Base-by-base conservation (phyloP, 2,329 filamentous ascomycete species). In the Tolypocladium pustulatum region DNA sequence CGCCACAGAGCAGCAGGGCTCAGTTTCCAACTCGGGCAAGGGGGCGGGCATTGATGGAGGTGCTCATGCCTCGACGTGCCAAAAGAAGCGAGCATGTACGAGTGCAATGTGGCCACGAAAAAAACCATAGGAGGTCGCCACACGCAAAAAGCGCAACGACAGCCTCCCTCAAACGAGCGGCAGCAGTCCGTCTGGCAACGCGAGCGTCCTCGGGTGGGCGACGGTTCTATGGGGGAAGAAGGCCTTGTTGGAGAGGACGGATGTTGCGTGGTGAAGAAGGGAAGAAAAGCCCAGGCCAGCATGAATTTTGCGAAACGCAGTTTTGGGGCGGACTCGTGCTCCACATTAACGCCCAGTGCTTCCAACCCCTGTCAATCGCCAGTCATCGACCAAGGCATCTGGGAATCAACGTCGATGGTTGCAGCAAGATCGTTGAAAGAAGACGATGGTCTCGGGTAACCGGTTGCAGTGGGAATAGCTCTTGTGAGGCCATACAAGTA, bases 141-240 rank as follows among this genome's bases (percentile, higher is more conserved):
- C 71, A 75, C 69, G 60, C 58, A 63, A 62, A 69, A 67, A 46
- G 65, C 66, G 69, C 70, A 57, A 60, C 22, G 7, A 66, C 71
- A 71, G 64, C 69, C 71, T 73, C 75, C 75, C 73, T 77, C 75
- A 75, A 75, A 75, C 73, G 66, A 73, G 72, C 71, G 73, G 72
- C 71, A 60, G 40, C 57, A 30, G 41, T 72, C 70, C 12, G 67
- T 75, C 72, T 75, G 62, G 73, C 73, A 75, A 70, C 64, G 20
- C 10, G 56, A 25, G 51, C 49, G 56, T 54, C 60, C 60, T 58
- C 60, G 55, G 49, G 36, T 40, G 46, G 51, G 56, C 61, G 64
- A 61, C 62, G 61, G 62, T 64, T 64, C 66, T 65, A 69, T 66
- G 54, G 61, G 52, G 56, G 34, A 53, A 61, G 55, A 63, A 65